Evolutionary conservation across 305 asterid genomes (phyloP), one percentile per base, ranked within the genome.

Genomic region (Petunia hybrid): DNA sequence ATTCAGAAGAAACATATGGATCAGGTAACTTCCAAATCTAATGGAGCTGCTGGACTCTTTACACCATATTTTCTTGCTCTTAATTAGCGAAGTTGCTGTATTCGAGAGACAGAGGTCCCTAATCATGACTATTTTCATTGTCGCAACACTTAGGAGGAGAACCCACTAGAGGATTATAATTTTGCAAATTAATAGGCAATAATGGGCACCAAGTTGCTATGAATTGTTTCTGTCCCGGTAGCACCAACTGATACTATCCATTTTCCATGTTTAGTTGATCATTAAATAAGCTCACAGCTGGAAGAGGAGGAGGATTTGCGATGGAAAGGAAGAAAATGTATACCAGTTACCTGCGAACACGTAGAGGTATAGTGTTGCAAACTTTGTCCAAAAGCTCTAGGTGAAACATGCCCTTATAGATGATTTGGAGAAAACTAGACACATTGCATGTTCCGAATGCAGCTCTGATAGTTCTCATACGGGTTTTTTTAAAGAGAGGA

Each of bases 401-500:
- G 14, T 61, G 41, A 40, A 8, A 61, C 31, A 61, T 31, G 22
- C 40, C 40, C 2, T 31, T 14, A 31, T 61, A 61, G 41, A 35
- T 62, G 67, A 31, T 62, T 62, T 62, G 42, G 67, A 62, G 67
- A 62, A 36, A 61, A 61, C 67, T 62, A 61, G 41, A 62, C 41
- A 0, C 7, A 62, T 31, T 31, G 67, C 41, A 62, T 62, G 41
- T 62, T 62, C 67, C 42, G 35, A 41, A 35, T 0, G 7, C 12
- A 62, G 67, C 41, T 41, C 14, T 41, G 8, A 3, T 62, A 31
- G 41, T 41, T 62, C 42, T 62, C 41, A 7, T 14, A 5, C 9
- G 57, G 57, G 57, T 8, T 35, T 3, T 35, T 62, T 9, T 31
- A 31, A 6, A 13, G 40, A 31, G 2, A 60, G 40, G 14, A 56